Conservation (phyloP, 305 asterid genomes). For the Fraxinus sp. region DNA sequence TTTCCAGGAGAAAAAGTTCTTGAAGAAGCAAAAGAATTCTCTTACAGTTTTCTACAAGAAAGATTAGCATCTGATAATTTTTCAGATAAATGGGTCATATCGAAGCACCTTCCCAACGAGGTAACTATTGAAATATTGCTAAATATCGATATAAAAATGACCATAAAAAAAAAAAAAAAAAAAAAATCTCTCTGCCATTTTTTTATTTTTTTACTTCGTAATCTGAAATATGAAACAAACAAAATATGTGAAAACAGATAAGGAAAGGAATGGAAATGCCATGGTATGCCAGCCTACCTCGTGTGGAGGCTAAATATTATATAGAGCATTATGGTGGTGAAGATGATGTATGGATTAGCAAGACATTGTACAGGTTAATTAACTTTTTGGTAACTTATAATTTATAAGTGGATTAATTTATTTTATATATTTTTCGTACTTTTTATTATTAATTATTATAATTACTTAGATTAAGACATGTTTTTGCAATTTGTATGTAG, state of each 20-base stretch:
- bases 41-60: conserved; percentile 25
- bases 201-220: not conserved
- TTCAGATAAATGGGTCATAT: conserved; percentile 44
- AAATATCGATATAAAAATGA: not conserved
- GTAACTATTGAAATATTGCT: not conserved
- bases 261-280: conserved; percentile 35
- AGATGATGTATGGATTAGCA: conserved; percentile 33
- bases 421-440: not conserved
- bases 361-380: conserved; percentile 27
- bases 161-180: not conserved
- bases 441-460: not conserved
- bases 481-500: not conserved
- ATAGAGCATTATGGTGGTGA: conserved; percentile 37
- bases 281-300: conserved; percentile 38
- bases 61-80: conserved; percentile 17
- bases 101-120: conserved; percentile 41
- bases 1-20: conserved; percentile 43
- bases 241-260: conserved; percentile 5
- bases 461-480: not conserved
- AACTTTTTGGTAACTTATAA: not conserved
- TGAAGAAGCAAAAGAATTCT: conserved; percentile 34
- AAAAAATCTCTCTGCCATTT: no score
- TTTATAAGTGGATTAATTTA: not conserved
- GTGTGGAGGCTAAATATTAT: conserved; percentile 32
- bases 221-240: not conserved